Percentiles rank a stretch among this genome's conserved stretches.
Evolutionary conservation across 352 stramenopile genomes (phyloP).

Genomic region (Phytophthora rubi): DNA sequence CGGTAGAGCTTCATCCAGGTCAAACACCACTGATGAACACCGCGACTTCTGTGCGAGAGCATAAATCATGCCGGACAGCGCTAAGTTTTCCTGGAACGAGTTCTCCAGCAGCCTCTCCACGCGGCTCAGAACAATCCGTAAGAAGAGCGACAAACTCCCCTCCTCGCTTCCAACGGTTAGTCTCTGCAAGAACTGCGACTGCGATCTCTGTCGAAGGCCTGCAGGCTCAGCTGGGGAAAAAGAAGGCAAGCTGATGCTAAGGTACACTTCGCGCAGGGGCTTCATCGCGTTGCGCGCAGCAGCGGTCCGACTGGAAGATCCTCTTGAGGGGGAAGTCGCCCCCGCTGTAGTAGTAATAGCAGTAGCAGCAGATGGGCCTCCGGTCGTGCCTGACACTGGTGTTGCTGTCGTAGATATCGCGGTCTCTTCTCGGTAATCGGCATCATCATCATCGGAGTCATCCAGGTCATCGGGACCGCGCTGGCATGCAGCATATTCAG

Average conservation of each 20-base stretch:
- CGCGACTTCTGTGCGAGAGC: constrained; percentile 69
- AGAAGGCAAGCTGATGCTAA: constrained; percentile 72
- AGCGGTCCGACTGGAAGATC: constrained; percentile 54
- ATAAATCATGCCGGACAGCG: constrained; percentile 79
- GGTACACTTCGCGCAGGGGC: constrained; percentile 65
- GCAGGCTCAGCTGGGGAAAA: constrained; percentile 63
- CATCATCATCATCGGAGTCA: constrained; percentile 66
- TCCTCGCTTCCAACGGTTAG: constrained; percentile 22
- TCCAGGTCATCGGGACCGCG: constrained; percentile 47
- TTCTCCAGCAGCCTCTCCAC: constrained; percentile 81
- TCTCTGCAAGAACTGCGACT: constrained; percentile 24
- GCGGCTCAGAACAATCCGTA: constrained; percentile 79
- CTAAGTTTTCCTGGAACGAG: constrained; percentile 85
- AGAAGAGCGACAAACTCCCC: constrained; percentile 52
- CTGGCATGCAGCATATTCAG: constrained; percentile 80
- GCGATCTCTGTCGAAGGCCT: constrained; percentile 37
- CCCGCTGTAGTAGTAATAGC: not conserved
- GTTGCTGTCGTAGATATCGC: constrained; percentile 7
- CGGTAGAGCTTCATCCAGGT: constrained; percentile 48
- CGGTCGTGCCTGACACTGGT: constrained; percentile 7
- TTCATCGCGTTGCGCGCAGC: constrained; percentile 72
- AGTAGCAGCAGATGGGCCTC: constrained; percentile 11
- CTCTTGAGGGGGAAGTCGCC: constrained; percentile 21
- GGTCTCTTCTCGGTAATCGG: constrained; percentile 39
- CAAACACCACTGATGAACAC: constrained; percentile 61